phyloP scores from a whole-genome alignment of 352 stramenopile genomes.

The Elongisporangium prolatum region DNA sequence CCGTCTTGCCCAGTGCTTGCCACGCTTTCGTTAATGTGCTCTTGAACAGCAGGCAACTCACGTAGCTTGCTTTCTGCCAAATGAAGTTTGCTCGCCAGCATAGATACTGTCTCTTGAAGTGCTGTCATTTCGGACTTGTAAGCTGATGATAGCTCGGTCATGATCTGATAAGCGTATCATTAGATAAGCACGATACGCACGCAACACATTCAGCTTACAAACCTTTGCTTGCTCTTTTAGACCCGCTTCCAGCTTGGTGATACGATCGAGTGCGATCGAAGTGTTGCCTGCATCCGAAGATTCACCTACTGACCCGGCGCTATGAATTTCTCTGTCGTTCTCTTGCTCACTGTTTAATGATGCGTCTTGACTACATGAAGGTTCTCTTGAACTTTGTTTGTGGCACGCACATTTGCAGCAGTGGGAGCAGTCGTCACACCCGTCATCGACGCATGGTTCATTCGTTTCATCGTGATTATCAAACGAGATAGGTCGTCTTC shows the following conservation, averaged over 20 bases:
- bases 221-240: conserved; percentile 44
- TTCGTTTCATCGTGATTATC: conserved; percentile 23
- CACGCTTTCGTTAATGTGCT: not conserved
- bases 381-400: conserved; percentile 2
- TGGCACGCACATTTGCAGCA: conserved; percentile 49
- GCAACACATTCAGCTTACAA: conserved; percentile 1
- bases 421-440: conserved; percentile 19
- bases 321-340: not conserved
- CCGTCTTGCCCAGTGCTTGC: not conserved
- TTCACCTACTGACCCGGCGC: not conserved
- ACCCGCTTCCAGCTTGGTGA: conserved; percentile 34
- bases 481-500: conserved; percentile 51
- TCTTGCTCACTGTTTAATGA: not conserved
- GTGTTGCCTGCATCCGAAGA: not conserved
- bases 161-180: not conserved
- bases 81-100: conserved; percentile 33
- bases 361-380: not conserved
- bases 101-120: conserved; percentile 42
- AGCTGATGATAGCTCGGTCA: not conserved
- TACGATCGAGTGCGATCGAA: conserved; percentile 17
- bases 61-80: conserved; percentile 37
- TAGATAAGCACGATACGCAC: not conserved
- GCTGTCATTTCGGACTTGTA: conserved; percentile 20
- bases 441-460: conserved; percentile 5
- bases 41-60: conserved; percentile 32